Percentiles rank a stretch among this genome's conserved stretches.
phyloP scores from a whole-genome alignment of 1,284 basidiomycete species.

The Golubevia pallescens region DNA sequence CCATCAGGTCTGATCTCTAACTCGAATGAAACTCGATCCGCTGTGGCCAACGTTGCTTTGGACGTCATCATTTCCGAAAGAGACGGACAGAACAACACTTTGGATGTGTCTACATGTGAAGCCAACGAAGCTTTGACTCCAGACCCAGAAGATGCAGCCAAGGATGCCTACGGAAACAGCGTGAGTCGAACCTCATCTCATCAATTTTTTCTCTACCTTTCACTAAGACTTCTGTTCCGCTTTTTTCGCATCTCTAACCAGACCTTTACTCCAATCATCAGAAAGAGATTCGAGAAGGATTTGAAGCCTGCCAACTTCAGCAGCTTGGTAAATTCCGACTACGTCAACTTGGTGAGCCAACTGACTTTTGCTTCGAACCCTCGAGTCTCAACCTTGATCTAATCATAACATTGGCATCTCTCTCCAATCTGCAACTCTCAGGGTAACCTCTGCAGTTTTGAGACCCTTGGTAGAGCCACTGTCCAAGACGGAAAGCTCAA shows the following conservation, averaged over 20 bases:
- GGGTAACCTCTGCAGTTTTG: constrained; percentile 16
- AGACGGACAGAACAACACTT: constrained; percentile 20
- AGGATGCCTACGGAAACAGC: constrained; percentile 13
- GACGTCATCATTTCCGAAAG: constrained; percentile 18
- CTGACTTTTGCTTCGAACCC: too few species aligned
- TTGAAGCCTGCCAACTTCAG: constrained; percentile 12
- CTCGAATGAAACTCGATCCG: constrained; percentile 13
- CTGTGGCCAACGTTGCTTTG: constrained; percentile 4
- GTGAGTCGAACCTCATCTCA: not conserved
- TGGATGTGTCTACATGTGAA: constrained; percentile 21
- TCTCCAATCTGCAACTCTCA: too few species aligned
- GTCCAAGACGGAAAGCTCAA: constrained; percentile 15
- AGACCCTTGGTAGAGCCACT: constrained; percentile 15
- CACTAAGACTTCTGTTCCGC: too few species aligned
- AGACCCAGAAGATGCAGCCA: constrained; percentile 13
- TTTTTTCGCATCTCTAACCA: not conserved
- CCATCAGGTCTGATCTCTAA: constrained; percentile 12
- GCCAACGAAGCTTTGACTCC: constrained; percentile 4
- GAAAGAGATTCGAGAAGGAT: constrained; percentile 8
- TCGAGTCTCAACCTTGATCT: too few species aligned
- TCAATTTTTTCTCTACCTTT: not conserved
- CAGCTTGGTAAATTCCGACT: constrained; percentile 13
- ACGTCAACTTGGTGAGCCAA: constrained; percentile 11
- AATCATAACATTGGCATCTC: too few species aligned
- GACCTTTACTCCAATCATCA: constrained; percentile 15